Percentiles rank a stretch among this genome's conserved stretches.
phyloP scores from a whole-genome alignment of 176 grass and related monocot genomes.

The Puya raimondii region DNA sequence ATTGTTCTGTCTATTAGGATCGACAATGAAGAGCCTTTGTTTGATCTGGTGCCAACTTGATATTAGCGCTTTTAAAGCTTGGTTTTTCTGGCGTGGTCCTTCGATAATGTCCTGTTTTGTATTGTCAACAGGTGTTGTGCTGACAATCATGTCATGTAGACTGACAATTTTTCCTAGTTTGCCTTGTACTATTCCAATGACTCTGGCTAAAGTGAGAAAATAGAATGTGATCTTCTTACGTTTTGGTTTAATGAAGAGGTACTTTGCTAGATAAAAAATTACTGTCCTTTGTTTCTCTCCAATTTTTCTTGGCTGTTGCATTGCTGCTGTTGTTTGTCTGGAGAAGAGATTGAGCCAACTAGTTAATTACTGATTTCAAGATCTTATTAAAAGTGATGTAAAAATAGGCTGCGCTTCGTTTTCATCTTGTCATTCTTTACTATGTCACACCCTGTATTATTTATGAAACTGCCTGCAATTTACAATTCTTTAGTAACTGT shows the following conservation, averaged over 20 bases:
- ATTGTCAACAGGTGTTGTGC: background rate
- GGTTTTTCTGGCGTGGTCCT: background rate
- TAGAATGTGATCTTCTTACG: background rate
- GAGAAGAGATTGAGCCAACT: too few species aligned
- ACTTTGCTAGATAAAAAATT: background rate
- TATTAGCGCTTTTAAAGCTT: background rate
- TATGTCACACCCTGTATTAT: too few species aligned
- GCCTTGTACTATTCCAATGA: background rate
- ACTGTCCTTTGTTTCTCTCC: too few species aligned
- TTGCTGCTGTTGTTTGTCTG: too few species aligned
- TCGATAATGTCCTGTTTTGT: background rate
- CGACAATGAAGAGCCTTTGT: constrained; percentile 28
- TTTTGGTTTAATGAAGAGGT: background rate
- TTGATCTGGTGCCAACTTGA: constrained; percentile 67
- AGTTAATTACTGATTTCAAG: too few species aligned
- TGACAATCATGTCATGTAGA: background rate
- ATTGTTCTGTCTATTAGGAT: constrained; percentile 33
- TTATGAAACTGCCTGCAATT: too few species aligned
- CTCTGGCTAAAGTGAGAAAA: background rate
- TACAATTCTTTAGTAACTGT: too few species aligned
- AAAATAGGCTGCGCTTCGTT: too few species aligned
- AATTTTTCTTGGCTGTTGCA: too few species aligned
- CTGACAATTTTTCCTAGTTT: background rate
- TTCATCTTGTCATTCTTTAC: too few species aligned
- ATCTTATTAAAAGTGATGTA: too few species aligned